These are phyloP conservation scores for Boletus sp. DNA, from an alignment of 768 basidiomycete genomes.

Conservation along the genomic window DNA sequence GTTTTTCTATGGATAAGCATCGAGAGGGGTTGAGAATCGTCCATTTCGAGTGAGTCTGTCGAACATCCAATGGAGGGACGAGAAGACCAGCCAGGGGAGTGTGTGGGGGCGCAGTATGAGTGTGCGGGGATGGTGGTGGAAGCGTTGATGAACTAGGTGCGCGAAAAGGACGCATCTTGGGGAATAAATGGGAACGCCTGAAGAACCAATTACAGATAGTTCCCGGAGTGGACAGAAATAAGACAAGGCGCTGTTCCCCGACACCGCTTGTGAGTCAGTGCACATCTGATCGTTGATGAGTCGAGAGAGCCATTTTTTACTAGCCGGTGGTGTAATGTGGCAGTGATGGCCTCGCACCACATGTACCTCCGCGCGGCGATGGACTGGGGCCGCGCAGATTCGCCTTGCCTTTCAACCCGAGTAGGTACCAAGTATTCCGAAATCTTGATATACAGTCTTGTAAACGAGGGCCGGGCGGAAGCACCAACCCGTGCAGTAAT, in stretches of 20 bases:
- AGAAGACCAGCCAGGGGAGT: not conserved
- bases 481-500: not conserved
- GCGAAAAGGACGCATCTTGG: conserved; percentile 14
- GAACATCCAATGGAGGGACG: conserved; percentile 1
- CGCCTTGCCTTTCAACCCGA: too few species aligned
- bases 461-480: not conserved
- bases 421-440: too few species aligned
- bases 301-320: not conserved
- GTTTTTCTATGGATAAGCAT: conserved; percentile 8
- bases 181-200: conserved; percentile 14
- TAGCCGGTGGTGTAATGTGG: not conserved
- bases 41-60: conserved; percentile 8
- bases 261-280: conserved; percentile 18
- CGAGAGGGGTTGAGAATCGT: conserved; percentile 5
- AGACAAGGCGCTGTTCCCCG: conserved; percentile 10
- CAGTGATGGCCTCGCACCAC: too few species aligned
- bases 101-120: not conserved
- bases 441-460: not conserved
- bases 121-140: conserved; percentile 1
- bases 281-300: conserved; percentile 12
- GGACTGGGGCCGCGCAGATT: too few species aligned
- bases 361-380: conserved; percentile 3
- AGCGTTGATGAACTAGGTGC: not conserved
- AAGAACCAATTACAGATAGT: not conserved
- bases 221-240: conserved; percentile 1